Conservation (phyloP, 192 early-diverging fungal genomes). For the Coemansia sp. region DNA sequence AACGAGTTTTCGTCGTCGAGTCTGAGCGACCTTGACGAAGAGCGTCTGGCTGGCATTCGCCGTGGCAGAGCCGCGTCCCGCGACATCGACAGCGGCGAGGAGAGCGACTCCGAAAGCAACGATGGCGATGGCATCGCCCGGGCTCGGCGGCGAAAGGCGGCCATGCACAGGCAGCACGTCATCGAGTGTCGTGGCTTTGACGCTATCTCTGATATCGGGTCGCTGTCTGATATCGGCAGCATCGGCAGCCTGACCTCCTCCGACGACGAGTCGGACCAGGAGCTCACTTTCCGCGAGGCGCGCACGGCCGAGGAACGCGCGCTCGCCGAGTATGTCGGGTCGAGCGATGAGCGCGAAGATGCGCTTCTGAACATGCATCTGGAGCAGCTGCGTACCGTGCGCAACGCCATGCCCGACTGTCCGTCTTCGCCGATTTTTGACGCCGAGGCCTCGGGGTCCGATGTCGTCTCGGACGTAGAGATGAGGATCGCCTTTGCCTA, state of each 20-base stretch:
- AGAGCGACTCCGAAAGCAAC: slow-evolving; percentile 41
- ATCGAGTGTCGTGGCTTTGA: not conserved
- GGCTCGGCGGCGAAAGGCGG: not conserved
- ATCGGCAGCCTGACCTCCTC: slow-evolving; percentile 4
- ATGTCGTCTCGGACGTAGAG: slow-evolving; percentile 11
- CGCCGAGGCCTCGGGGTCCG: slow-evolving; percentile 17
- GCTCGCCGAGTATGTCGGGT: slow-evolving; percentile 15
- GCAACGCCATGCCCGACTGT: slow-evolving; percentile 38
- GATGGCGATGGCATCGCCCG: slow-evolving; percentile 2
- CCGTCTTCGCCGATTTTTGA: slow-evolving; percentile 29
- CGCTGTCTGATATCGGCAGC: slow-evolving; percentile 12
- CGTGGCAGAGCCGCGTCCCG: not conserved
- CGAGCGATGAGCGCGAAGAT: slow-evolving; percentile 35
- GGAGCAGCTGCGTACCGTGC: slow-evolving; percentile 48
- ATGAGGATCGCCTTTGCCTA: slow-evolving; percentile 41
- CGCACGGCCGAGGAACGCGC: slow-evolving; percentile 36
- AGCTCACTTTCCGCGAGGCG: slow-evolving; percentile 41
- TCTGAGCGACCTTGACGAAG: slow-evolving; percentile 45
- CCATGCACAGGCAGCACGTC: not conserved
- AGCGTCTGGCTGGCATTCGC: slow-evolving; percentile 21
- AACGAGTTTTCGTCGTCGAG: slow-evolving; percentile 37
- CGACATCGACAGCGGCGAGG: slow-evolving; percentile 37
- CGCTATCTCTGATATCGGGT: not conserved
- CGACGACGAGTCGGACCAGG: slow-evolving; percentile 37
- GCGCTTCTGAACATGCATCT: slow-evolving; percentile 44